Base-by-base conservation (phyloP, 2,329 filamentous ascomycete species). In the Fonsecaea nubica region DNA sequence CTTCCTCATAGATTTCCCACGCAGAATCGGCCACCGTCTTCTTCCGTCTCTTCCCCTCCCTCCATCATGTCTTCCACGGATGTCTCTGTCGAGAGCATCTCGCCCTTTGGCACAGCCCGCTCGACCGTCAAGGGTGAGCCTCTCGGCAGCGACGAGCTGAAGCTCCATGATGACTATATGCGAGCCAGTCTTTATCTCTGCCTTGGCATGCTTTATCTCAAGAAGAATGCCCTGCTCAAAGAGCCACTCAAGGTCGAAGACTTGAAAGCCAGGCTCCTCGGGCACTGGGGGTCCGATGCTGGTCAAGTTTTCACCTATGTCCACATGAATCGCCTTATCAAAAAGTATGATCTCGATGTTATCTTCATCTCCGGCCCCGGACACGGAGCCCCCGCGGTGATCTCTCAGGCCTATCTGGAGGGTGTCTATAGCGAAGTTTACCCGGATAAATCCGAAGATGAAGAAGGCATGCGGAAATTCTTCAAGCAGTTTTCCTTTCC, bases 401-500 rank as follows among this genome's bases (percentile, higher is more conserved):
- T 93, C 42, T 90, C 90, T 0, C 90, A 92, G 77, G 87, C 89
- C 13, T 93, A 92, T 73, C 84, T 93, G 13, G 91, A 93, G 75
- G 90, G 91, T 36, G 87, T 89, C 50, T 93, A 93, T 78, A 88
- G 88, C 1, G 90, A 93, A 74, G 87, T 92, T 30, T 93, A 92
- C 72, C 90, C 90, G 2, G 86, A 91, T 65, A 92, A 90, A 80
- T 86, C 87, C 2, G 86, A 90, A 72, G 86, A 91, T 74, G 78
- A 84, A 45, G 85, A 89, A 65, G 91, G 91, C 32, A 81, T 93
- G 83, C 86, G 88, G 72, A 85, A 84, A 67, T 92, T 93, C 83
- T 92, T 93, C 86, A 92, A 92, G 80, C 87, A 90, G 71, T 93
- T 93, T 80, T 92, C 90, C 0, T 93, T 93, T 78, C 91, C 91